These are phyloP conservation scores for Spathaspora jeffriesii DNA, from an alignment of 1,139 yeast genomes.

Conservation along the genomic window DNA sequence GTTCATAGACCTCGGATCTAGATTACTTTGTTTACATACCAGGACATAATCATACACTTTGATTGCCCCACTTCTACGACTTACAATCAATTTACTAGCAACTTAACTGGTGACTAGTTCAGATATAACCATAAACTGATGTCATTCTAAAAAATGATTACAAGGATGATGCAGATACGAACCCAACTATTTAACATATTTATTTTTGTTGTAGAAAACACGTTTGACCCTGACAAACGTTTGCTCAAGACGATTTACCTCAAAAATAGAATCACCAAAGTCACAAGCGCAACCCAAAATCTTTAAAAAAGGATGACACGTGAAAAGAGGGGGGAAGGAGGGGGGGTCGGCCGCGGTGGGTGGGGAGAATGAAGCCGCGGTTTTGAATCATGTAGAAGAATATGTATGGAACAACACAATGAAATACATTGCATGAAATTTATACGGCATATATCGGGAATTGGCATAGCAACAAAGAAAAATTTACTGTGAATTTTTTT, in stretches of 20 bases:
- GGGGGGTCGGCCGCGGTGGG: too few relatives aligned
- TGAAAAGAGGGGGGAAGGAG: neutral
- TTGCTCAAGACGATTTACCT: too few relatives aligned
- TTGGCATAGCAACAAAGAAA: neutral
- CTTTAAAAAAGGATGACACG: neutral
- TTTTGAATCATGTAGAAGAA: neutral
- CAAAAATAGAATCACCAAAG: too few relatives aligned
- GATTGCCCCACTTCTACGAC: neutral
- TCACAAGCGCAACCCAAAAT: neutral
- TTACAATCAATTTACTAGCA: too few relatives aligned
- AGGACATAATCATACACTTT: neutral
- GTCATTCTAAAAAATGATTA: too few relatives aligned
- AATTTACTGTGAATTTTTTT: neutral
- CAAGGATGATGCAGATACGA: neutral
- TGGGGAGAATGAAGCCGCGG: neutral
- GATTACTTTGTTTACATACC: neutral
- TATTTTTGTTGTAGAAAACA: too few relatives aligned
- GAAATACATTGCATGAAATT: neutral
- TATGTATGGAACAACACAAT: neutral
- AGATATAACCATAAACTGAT: too few relatives aligned
- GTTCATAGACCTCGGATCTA: too few relatives aligned
- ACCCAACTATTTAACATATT: too few relatives aligned
- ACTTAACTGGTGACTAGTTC: neutral
- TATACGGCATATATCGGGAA: conserved; percentile 2
- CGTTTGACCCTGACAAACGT: too few relatives aligned